Percentiles rank a stretch among this genome's conserved stretches.
These are phyloP conservation scores for Mortierella antarctica DNA, from an alignment of 192 early-diverging fungal species.

Conservation along the genomic window DNA sequence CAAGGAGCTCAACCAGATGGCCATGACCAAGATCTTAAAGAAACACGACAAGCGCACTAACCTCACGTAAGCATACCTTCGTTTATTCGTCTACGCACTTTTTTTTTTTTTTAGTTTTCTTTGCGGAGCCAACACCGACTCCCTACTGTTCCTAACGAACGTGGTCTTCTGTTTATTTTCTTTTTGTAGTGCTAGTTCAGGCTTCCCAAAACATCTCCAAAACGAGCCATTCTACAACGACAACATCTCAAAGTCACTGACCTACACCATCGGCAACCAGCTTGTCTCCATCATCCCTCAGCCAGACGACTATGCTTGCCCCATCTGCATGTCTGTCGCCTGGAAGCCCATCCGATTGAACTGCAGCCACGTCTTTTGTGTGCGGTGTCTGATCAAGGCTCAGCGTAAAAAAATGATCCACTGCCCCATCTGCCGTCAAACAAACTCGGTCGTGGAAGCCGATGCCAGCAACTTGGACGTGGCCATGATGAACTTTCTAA, in stretches of 20 bases:
- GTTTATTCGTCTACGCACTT: background rate
- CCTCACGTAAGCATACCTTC: constrained; percentile 54
- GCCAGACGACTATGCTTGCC: constrained; percentile 82
- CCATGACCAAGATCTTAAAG: constrained; percentile 87
- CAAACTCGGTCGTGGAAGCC: constrained; percentile 69
- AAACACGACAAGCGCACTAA: constrained; percentile 91
- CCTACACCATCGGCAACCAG: constrained; percentile 69
- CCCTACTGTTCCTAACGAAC: background rate
- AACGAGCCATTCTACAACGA: constrained; percentile 62
- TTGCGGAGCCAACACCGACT: background rate
- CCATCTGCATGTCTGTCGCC: constrained; percentile 78
- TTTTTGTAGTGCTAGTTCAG: constrained; percentile 60
- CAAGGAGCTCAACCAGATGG: constrained; percentile 79
- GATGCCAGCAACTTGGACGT: constrained; percentile 70
- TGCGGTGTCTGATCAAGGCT: constrained; percentile 83
- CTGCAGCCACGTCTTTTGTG: constrained; percentile 83
- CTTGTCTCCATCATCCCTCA: constrained; percentile 82
- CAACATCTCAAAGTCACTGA: constrained; percentile 67
- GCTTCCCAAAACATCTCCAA: constrained; percentile 64
- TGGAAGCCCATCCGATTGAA: constrained; percentile 84
- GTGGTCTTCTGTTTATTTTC: background rate
- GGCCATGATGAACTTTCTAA: constrained; percentile 74
- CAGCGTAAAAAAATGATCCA: constrained; percentile 67
- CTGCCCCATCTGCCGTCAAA: constrained; percentile 80
- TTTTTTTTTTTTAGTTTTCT: background rate